Evolutionary conservation across 2,329 filamentous ascomycete genomes (phyloP), one percentile per base, ranked within the genome.

Genomic region (Drechslera avenae): DNA sequence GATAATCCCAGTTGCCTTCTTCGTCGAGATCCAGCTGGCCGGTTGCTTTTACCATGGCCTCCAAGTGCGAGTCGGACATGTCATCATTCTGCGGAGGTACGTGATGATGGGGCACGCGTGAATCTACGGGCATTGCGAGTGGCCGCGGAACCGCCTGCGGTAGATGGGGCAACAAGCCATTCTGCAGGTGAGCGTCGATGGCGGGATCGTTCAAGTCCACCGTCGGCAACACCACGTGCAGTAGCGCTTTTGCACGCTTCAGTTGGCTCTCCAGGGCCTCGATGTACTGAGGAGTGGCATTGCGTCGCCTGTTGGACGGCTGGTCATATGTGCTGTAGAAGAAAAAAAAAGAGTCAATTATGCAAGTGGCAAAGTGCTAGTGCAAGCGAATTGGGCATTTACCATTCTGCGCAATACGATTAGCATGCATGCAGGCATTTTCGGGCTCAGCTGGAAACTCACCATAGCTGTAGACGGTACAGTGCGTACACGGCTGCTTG

Each of bases 391-490:
- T 19, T 28, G 34, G 17, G 6, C 26, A 39, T 34, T 46, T 52
- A 62, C 59, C 92, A 97, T 71, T 96, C 91, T 96, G 59, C 30
- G 26, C 41, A 10, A 13, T 10, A 31, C 44, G 16, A 57, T 66
- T 51, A 63, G 54, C 49, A 54, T 52, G 44, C 31, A 43, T 40
- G 39, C 28, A 26, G 36, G 31, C 10, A 10, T 3, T 3, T 12
- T 28, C 9, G 26, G 26, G 4, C 2, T 28, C 26, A 13, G 28
- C 36, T 32, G 21, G 17, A 39, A 26, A 52, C 70, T 39, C 62
- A 97, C 94, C 93, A 79, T 99, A 99, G 72, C 91, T 97, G 75
- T 99, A 99, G 41, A 97, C 91, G 9, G 92, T 96, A 74, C 94
- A 99, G 75, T 97, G 94, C 0, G 92, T 97, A 62, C 80, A 82